Evolutionary conservation across 2,329 filamentous ascomycete species (phyloP), one percentile per base, ranked within the genome.

Genomic region (Claviceps pusilla): DNA sequence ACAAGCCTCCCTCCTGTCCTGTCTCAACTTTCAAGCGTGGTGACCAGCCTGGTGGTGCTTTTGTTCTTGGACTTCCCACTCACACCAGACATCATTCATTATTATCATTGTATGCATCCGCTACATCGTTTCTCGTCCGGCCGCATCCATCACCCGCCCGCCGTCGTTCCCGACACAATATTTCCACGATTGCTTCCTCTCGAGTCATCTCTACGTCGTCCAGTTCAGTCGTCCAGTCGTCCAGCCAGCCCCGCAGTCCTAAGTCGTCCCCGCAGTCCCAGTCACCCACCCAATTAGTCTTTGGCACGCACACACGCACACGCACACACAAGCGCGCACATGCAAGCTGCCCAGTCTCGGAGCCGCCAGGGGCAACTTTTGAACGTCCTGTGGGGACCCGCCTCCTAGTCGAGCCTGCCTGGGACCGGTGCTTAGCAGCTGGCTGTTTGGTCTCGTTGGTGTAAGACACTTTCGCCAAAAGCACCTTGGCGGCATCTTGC

Each of bases 391-490:
- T 53, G 39, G 54, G 41, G 54, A 52, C 46, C 29, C 9, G 53
- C 41, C 46, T 42, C 47, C 41, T 41, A 50, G 54, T 53, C 47
- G 46, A 53, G 47, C 51, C 47, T 51, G 51, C 50, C 35, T 50
- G 37, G 50, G 11, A 29, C 50, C 24, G 45, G 39, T 49, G 35
- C 54, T 52, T 28, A 11, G 55, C 55, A 52, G 24, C 24, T 24
- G 24, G 24, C 24, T 24, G 24, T 24, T 2, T 24, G 24, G 56
- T 56, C 58, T 58, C 54, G 51, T 57, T 56, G 47, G 55, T 55
- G 53, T 57, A 58, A 60, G 60, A 61, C 60, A 61, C 35, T 54
- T 49, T 55, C 28, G 48, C 51, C 29, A 46, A 33, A 9, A 11
- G 50, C 35, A 47, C 50, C 24, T 47, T 24, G 35, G 47, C 31